A percentile compares a stretch with the other conserved stretches of the same genome.
Evolutionary conservation across 257 asterid species (phyloP).

Genomic region (Mitragyna speciosa): DNA sequence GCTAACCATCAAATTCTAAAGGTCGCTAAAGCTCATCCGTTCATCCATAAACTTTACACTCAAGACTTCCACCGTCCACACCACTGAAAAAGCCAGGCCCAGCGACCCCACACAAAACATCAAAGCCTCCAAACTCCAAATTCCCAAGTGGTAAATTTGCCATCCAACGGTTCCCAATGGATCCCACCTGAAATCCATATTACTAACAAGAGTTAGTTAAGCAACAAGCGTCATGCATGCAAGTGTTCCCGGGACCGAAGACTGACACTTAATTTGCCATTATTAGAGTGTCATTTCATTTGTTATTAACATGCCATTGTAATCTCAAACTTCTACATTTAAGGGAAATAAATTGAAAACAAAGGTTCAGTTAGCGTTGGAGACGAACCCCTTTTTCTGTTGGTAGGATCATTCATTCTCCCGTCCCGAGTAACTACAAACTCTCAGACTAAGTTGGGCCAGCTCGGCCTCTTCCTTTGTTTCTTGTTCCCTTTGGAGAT

Average conservation of each 20-base stretch:
- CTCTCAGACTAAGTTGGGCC: constrained; percentile 6
- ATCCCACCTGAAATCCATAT: background rate
- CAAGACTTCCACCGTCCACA: no score
- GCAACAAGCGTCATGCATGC: background rate
- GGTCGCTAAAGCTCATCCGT: background rate
- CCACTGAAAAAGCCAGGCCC: no score
- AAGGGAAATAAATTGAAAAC: background rate
- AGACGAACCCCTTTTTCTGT: background rate
- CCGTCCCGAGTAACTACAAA: background rate
- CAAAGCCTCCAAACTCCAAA: background rate
- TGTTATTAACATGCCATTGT: background rate
- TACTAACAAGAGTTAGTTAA: background rate
- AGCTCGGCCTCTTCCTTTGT: background rate
- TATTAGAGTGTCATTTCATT: no score
- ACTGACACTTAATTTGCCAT: background rate
- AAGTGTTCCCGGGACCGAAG: background rate
- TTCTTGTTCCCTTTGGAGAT: background rate
- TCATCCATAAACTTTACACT: no score
- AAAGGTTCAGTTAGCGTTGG: background rate
- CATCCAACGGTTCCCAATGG: background rate
- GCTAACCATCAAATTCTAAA: background rate
- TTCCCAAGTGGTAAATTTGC: background rate
- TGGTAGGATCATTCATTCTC: constrained; percentile 5
- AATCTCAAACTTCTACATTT: background rate
- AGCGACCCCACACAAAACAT: background rate